Percentiles rank a stretch among this genome's conserved stretches.
phyloP scores from a whole-genome alignment of 1,284 basidiomycete species.

The Taiwanofungus camphoratus region DNA sequence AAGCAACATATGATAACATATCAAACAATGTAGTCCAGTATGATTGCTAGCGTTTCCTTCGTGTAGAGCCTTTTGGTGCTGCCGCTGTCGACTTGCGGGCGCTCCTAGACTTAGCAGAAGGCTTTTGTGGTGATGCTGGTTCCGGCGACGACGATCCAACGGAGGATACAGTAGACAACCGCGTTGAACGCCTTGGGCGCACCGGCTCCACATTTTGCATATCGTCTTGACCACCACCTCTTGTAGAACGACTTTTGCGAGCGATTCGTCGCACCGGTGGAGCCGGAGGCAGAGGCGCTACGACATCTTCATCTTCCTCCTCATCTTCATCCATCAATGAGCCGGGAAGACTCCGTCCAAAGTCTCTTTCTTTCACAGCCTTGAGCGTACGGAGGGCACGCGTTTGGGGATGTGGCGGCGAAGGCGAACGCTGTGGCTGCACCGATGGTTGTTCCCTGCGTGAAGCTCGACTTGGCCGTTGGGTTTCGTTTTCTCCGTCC shows the following conservation, averaged over 20 bases:
- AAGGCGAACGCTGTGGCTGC: slow-evolving; percentile 7
- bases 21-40: no score
- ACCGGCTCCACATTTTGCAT: slow-evolving; percentile 1
- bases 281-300: slow-evolving; percentile 45
- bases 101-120: slow-evolving; percentile 11
- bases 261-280: slow-evolving; percentile 22
- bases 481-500: slow-evolving; percentile 18
- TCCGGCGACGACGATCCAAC: slow-evolving; percentile 25
- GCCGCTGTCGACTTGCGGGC: no score
- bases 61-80: no score
- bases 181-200: slow-evolving; percentile 15
- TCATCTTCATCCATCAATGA: slow-evolving; percentile 47
- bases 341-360: slow-evolving; percentile 47
- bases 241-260: slow-evolving; percentile 19
- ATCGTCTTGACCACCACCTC: slow-evolving; percentile 14
- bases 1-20: no score
- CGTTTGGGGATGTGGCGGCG: slow-evolving; percentile 1
- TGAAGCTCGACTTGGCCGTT: slow-evolving; percentile 1
- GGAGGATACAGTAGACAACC: slow-evolving; percentile 16
- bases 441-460: no score
- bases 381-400: slow-evolving; percentile 15
- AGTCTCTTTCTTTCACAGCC: slow-evolving; percentile 21
- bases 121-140: slow-evolving; percentile 23
- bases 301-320: slow-evolving; percentile 41
- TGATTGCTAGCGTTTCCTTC: no score